phyloP scores from a whole-genome alignment of 108 stramenopile genomes.

The Epithemia pelagica region DNA sequence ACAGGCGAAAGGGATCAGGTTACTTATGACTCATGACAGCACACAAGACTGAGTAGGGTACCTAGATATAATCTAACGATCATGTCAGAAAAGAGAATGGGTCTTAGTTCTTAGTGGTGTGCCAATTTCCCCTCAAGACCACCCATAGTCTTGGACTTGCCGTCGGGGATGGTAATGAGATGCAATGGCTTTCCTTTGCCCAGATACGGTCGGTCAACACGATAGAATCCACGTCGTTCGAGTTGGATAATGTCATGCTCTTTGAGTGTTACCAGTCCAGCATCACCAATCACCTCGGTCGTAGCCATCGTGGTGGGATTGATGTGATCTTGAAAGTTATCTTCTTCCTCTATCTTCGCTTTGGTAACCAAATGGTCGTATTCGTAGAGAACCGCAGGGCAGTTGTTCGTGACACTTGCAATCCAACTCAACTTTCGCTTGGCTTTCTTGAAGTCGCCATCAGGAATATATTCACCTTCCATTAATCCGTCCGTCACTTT shows the following conservation, averaged over 20 bases:
- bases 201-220: constrained; percentile 83
- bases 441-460: constrained; percentile 88
- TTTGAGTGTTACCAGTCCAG: constrained; percentile 64
- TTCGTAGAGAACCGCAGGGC: constrained; percentile 71
- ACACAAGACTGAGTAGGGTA: too few relatives aligned
- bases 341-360: constrained; percentile 91
- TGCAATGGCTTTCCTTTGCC: constrained; percentile 78
- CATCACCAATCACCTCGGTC: constrained; percentile 79
- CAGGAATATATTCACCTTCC: constrained; percentile 67
- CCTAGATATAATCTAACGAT: too few relatives aligned
- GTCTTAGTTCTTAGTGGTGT: constrained; percentile 51
- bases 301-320: constrained; percentile 83
- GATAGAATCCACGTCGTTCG: constrained; percentile 96
- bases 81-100: too few relatives aligned
- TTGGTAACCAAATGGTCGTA: constrained; percentile 94
- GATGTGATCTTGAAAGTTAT: constrained; percentile 91
- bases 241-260: constrained; percentile 94
- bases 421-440: constrained; percentile 95
- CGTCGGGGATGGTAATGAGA: constrained; percentile 96
- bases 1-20: too few relatives aligned
- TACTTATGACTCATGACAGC: too few relatives aligned
- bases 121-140: constrained; percentile 79
- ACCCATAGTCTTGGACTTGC: constrained; percentile 94
- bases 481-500: constrained; percentile 68
- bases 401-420: constrained; percentile 42